These are phyloP conservation scores for Beverwykella pulmonaria DNA, from an alignment of 495 filamentous ascomycete genomes.

Conservation along the genomic window DNA sequence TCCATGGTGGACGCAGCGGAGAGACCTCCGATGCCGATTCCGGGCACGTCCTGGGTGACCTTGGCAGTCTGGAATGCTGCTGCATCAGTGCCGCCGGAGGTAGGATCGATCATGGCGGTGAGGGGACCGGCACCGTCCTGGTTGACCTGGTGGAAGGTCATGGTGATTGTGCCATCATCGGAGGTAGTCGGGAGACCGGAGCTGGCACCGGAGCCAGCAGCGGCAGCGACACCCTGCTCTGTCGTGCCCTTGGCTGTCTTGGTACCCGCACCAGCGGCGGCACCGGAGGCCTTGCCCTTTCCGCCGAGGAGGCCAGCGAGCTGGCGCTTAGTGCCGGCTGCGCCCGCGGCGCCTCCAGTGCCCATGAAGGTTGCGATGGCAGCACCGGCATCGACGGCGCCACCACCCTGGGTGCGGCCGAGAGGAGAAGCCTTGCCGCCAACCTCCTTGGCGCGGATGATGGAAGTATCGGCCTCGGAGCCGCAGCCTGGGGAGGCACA, in stretches of 20 bases:
- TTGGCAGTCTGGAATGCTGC: slow-evolving; percentile 57
- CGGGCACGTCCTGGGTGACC: slow-evolving; percentile 63
- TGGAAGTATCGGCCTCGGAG: slow-evolving; percentile 50
- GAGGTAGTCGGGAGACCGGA: slow-evolving; percentile 56
- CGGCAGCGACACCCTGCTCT: slow-evolving; percentile 37
- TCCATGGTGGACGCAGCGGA: slow-evolving; percentile 52
- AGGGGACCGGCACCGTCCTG: slow-evolving; percentile 50
- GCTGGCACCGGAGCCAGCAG: slow-evolving; percentile 37
- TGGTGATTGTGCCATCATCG: slow-evolving; percentile 55
- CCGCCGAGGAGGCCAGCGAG: slow-evolving; percentile 23
- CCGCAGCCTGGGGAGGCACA: slow-evolving; percentile 53
- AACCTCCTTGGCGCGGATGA: slow-evolving; percentile 55
- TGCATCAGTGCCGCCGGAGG: slow-evolving; percentile 58
- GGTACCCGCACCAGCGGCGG: slow-evolving; percentile 33
- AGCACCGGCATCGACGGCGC: slow-evolving; percentile 53
- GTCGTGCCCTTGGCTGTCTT: slow-evolving; percentile 33
- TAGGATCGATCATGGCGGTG: slow-evolving; percentile 47
- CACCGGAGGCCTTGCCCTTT: neutral
- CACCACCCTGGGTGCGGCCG: slow-evolving; percentile 61
- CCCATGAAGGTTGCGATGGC: slow-evolving; percentile 47
- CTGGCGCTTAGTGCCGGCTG: slow-evolving; percentile 15
- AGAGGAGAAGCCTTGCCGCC: slow-evolving; percentile 53
- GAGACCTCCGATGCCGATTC: slow-evolving; percentile 44
- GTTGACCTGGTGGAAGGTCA: slow-evolving; percentile 46
- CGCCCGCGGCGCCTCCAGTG: slow-evolving; percentile 19